Evolutionary conservation across 768 basidiomycete species (phyloP).

Genomic region (Harrya chromipes): DNA sequence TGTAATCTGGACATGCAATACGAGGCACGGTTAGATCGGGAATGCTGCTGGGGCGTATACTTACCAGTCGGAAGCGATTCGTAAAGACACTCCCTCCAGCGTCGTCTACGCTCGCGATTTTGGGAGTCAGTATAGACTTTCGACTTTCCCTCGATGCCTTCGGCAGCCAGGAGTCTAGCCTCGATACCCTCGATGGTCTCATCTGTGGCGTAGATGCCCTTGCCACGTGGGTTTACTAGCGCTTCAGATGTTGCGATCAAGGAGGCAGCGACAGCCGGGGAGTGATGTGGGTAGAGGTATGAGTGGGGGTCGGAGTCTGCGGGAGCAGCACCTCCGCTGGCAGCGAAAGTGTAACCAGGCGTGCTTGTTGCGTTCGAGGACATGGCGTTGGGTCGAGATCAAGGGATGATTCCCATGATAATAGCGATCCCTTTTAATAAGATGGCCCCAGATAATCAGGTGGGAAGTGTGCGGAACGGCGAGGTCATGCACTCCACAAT

Average conservation of each 20-base stretch:
- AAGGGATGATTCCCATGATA: constrained; percentile 4
- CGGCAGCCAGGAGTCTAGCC: constrained; percentile 36
- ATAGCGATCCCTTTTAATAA: not conserved
- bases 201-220: constrained; percentile 54
- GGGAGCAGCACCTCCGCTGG: constrained; percentile 5
- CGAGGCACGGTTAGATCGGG: not conserved
- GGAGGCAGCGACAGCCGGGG: constrained; percentile 38
- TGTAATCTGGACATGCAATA: constrained; percentile 35
- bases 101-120: constrained; percentile 37
- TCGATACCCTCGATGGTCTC: constrained; percentile 46
- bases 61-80: constrained; percentile 40
- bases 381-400: constrained; percentile 10
- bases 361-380: constrained; percentile 19
- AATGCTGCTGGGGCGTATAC: constrained; percentile 1
- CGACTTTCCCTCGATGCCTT: constrained; percentile 20
- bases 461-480: not conserved
- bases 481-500: not conserved
- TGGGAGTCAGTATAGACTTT: constrained; percentile 34
- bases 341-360: constrained; percentile 34
- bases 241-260: constrained; percentile 43
- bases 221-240: constrained; percentile 46
- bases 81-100: constrained; percentile 46
- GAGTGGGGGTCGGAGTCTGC: constrained; percentile 16
- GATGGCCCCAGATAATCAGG: not conserved
- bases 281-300: constrained; percentile 40